Base-by-base conservation (phyloP, 1,139 yeast species). In the Pneumocystis jirovecii region DNA sequence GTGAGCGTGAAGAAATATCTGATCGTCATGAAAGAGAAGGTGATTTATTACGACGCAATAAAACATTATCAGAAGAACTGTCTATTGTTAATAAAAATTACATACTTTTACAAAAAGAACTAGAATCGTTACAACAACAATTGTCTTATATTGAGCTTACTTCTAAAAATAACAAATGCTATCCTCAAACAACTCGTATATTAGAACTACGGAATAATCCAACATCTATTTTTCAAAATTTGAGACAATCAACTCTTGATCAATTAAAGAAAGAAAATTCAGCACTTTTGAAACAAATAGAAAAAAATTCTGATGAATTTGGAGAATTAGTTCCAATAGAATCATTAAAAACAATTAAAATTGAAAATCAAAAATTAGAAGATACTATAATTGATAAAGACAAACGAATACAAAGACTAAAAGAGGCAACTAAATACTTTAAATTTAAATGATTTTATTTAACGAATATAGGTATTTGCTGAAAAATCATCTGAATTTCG, bases 401-500 rank as follows among this genome's bases (percentile, higher is more conserved):
- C 65, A 89, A 89, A 73, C 78, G 84, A 65, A 80, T 81, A 61
- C 78, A 75, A 40, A 77, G 96, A 61, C 78, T 89, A 66, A 82
- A 81, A 70, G 84, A 85, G 69, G 81, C 83, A 17, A 34, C 10
- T 37, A 19, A 25, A 29, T 29, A 12, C 21, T 29, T 42, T 60
- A 15, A 7, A 39, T 39, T 3, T 8, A 25, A 12, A 6, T 31
- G 5, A 31, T 42, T 25, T 61, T 15, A n/a, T 39, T n/a, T 44
- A 40, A 25, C 12, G 21, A 25, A 19, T 50, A 39, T 65, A 69
- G 67, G 67, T 69, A 61, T 89, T 84, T 72, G 76, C 84, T n/a
- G 81, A 82, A 67, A 87, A 87, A 73, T 85, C 95, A n/a, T 76
- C 81, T 57, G 95, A 88, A 72, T 85, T 88, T 65, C 77, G 89